Percentiles rank a stretch among this genome's conserved stretches.
Evolutionary conservation across 2,329 filamentous ascomycete species (phyloP).

Genomic region (Arthrocladium fulminans): DNA sequence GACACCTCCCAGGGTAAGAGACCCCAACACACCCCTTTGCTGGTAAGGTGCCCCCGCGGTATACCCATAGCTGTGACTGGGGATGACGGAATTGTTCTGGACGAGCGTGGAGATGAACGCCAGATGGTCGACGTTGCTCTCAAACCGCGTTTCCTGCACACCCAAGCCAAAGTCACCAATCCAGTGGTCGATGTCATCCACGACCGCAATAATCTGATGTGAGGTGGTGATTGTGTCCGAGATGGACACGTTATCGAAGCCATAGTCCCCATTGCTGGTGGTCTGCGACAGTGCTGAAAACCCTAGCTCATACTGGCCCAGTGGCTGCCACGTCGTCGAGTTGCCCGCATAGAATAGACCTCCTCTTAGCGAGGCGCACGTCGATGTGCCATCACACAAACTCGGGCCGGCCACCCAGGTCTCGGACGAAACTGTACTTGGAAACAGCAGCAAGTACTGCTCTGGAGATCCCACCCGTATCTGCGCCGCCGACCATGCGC

Average conservation of each 20-base stretch:
- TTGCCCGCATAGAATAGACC: constrained; percentile 27
- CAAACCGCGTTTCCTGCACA: constrained; percentile 24
- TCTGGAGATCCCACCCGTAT: constrained; percentile 26
- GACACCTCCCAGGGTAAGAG: constrained; percentile 27
- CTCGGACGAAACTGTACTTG: constrained; percentile 25
- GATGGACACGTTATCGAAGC: constrained; percentile 28
- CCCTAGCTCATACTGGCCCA: constrained; percentile 25
- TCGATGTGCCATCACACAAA: constrained; percentile 24
- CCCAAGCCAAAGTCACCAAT: constrained; percentile 29
- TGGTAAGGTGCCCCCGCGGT: constrained; percentile 28
- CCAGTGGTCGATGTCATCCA: constrained; percentile 28
- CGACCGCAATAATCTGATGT: constrained; percentile 27
- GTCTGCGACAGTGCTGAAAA: constrained; percentile 16
- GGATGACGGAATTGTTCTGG: constrained; percentile 23
- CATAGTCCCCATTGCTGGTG: constrained; percentile 27
- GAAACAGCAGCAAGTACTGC: constrained; percentile 26
- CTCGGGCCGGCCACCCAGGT: constrained; percentile 25
- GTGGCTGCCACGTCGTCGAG: constrained; percentile 27
- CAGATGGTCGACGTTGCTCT: constrained; percentile 17
- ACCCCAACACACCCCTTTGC: constrained; percentile 26
- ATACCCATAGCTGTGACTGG: constrained; percentile 28
- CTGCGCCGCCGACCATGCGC: constrained; percentile 24
- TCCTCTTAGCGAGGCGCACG: constrained; percentile 24
- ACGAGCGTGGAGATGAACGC: constrained; percentile 25
- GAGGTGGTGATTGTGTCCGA: constrained; percentile 21